Conservation (phyloP, 306 rosid genomes). For the Rosa chinensis region DNA sequence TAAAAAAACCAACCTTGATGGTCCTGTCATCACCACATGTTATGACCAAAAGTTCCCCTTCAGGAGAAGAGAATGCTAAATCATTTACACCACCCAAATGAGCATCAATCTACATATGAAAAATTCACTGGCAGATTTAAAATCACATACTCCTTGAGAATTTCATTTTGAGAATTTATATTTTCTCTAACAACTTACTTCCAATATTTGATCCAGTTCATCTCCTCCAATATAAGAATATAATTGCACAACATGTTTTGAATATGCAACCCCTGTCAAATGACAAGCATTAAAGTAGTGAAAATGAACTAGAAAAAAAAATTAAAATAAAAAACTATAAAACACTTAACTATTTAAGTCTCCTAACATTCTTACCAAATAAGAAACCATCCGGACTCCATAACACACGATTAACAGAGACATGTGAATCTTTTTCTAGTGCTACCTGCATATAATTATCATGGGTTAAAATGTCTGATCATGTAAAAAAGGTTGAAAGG, state of each 20-base stretch:
- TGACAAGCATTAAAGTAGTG: neutral
- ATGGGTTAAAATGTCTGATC: conserved; percentile 1
- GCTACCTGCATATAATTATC: conserved; percentile 52
- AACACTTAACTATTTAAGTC: neutral
- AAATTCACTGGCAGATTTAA: conserved; percentile 17
- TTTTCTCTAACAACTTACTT: conserved; percentile 38
- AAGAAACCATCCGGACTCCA: conserved; percentile 84
- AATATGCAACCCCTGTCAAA: conserved; percentile 70
- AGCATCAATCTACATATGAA: conserved; percentile 61
- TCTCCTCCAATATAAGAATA: conserved; percentile 58
- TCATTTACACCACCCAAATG: conserved; percentile 78
- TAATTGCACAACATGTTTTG: conserved; percentile 82
- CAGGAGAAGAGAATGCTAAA: conserved; percentile 73
- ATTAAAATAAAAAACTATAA: neutral
- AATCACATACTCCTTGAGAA: neutral
- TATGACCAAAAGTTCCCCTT: conserved; percentile 62
- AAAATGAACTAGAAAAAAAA: neutral
- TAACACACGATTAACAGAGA: conserved; percentile 74
- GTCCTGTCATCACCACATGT: conserved; percentile 90
- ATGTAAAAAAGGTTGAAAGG: conserved; percentile 4
- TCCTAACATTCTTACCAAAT: conserved; percentile 56
- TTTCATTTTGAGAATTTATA: neutral
- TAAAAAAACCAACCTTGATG: conserved; percentile 54
- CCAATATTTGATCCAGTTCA: conserved; percentile 52
- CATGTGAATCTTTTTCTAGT: conserved; percentile 65